Base-by-base conservation (phyloP, 225 moss, liverwort and hornwort genomes). In the Ulota crispa region DNA sequence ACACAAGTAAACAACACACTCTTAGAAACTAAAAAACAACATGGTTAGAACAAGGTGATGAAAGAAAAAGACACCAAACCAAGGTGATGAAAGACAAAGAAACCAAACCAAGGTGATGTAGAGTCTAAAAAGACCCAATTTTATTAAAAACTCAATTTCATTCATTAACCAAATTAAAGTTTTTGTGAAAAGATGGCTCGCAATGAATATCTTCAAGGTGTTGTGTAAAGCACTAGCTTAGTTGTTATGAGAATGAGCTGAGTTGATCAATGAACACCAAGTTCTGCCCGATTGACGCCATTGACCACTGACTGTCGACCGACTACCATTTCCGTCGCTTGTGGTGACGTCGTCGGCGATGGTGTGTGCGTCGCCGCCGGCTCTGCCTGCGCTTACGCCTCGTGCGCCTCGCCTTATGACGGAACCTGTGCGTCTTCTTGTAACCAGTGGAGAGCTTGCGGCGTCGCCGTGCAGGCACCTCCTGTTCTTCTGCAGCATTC, bases 101-200 rank as follows among this genome's bases (percentile, higher is more conserved):
- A 13, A 43, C 45, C 62, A 21, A 65, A 65, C 50, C 19, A 5
- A 27, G 9, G 21, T 0, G 36, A 28, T 18, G 7, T 53, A 64
- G 64, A 39, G 39, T 72, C 72, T 16, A 8, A 53, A 72, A 80
- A 72, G 64, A 72, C 64, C 72, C 72, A 72, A 64, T 80, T 80
- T 50, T 50, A 72, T 72, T 80, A 64, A 27, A 2, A 47, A 53
- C 14, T 42, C 9, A 36, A 37, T 72, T 72, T 52, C 20, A 80
- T 64, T 0, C 21, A 3, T 7, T 53, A 13, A 45, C 45, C 24
- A 72, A 50, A 50, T 18, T 18, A 50, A 50, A 16, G 5, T 1
- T 18, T 1, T 1, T 3, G 0, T 50, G 6, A 41, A 41, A 10
- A 9, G 39, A 8, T 5, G 5, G 1, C 18, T 50, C 18, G 18